Evolutionary conservation across 2,329 filamentous ascomycete species (phyloP), one percentile per base, ranked within the genome.

Genomic region (Colletotrichum trifolii): DNA sequence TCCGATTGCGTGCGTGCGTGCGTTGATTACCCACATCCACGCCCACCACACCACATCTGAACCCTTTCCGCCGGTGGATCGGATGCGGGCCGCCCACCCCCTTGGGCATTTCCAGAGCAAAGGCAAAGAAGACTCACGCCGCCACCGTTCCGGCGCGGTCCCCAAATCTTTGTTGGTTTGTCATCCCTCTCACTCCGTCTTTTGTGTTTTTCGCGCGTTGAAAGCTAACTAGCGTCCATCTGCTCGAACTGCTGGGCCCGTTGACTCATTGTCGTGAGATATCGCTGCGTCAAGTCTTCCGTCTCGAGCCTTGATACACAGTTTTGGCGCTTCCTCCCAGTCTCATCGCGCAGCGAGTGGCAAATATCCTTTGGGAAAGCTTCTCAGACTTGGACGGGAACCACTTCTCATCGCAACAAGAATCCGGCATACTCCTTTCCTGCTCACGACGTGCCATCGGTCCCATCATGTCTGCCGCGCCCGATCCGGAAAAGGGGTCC

Each of bases 401-500:
- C 25, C 25, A 25, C 25, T 25, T 25, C 25, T 25, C 25, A 25
- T 25, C 25, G 25, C 4, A 25, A 25, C 3, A 25, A 25, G 25
- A 25, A 5, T 25, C 25, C 4, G 25, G 25, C 25, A 4, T 2
- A 25, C 25, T 25, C 25, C 25, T 25, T 25, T 25, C 25, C 25
- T 25, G 25, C 25, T 12, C 45, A n/a, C 34, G 7, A 35, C 12
- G 36, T n/a, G 25, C 50, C 25, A 25, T 25, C 25, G 25, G 47
- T 8, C 15, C 25, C 36, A 54, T 53, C 60, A 68, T 68, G 67
- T 17, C 53, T 36, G 36, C 63, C 35, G 7, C 15, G 15, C 43
- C 57, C 25, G 61, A 67, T 17, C 50, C 58, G 25, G 67, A 66
- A 57, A 65, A 56, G 38, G 61, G 49, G 43, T 53, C 61, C 60